Conservation (phyloP, 345 rosid genomes). For the Aurinia saxatilis region DNA sequence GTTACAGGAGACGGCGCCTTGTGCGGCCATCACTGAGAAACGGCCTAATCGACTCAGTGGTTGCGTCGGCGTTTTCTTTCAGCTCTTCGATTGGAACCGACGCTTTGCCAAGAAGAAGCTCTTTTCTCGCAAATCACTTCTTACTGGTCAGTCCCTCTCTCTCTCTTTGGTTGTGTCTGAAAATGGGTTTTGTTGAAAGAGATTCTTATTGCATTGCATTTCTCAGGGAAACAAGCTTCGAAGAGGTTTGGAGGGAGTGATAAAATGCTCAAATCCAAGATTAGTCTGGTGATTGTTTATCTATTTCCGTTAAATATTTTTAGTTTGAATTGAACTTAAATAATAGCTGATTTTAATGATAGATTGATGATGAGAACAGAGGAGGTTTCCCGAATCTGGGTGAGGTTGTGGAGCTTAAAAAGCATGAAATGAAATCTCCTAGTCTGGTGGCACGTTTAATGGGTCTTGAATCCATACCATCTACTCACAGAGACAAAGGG, state of each 20-base stretch:
- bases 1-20: slow-evolving; percentile 47
- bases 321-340: background rate
- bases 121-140: slow-evolving; percentile 68
- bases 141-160: slow-evolving; percentile 43
- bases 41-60: slow-evolving; percentile 60
- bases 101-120: slow-evolving; percentile 77
- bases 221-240: slow-evolving; percentile 46
- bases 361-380: slow-evolving; percentile 85
- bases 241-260: slow-evolving; percentile 74
- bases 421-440: slow-evolving; percentile 66
- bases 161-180: background rate
- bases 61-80: slow-evolving; percentile 87
- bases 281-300: slow-evolving; percentile 52
- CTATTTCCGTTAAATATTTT: background rate
- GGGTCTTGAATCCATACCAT: slow-evolving; percentile 92
- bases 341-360: background rate
- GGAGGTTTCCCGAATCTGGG: slow-evolving; percentile 55
- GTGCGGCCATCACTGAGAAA: slow-evolving; percentile 66
- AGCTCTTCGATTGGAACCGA: slow-evolving; percentile 86
- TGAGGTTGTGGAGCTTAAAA: slow-evolving; percentile 29
- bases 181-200: background rate
- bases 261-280: slow-evolving; percentile 76
- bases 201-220: background rate
- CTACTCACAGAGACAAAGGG: slow-evolving; percentile 46
- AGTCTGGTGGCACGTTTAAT: slow-evolving; percentile 88